phyloP scores from a whole-genome alignment of 352 stramenopile species.

The Lagenidium giganteum region DNA sequence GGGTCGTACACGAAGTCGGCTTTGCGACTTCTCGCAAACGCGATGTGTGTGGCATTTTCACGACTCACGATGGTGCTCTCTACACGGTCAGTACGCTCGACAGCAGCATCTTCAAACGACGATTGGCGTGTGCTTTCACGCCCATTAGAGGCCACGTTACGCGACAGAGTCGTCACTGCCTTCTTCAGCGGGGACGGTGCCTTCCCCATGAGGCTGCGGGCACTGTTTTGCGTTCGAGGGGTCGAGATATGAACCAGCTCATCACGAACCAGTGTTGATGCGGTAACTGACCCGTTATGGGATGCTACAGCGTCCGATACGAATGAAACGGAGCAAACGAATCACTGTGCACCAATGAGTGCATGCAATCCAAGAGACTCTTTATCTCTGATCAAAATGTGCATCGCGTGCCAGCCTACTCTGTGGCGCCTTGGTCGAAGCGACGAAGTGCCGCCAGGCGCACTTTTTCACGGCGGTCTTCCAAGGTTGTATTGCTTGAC shows the following conservation, averaged over 20 bases:
- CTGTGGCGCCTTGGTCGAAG: slow-evolving; percentile 11
- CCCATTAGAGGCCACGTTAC: not conserved
- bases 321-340: no score
- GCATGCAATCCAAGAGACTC: not conserved
- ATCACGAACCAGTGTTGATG: no score
- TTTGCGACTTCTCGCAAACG: slow-evolving; percentile 51
- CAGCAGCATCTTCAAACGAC: slow-evolving; percentile 16
- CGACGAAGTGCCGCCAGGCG: slow-evolving; percentile 40
- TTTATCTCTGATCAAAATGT: not conserved
- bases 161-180: not conserved
- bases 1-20: slow-evolving; percentile 49
- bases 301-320: no score
- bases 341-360: no score
- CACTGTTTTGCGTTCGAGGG: no score
- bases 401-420: slow-evolving; percentile 5
- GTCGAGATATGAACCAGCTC: no score
- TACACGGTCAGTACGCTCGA: slow-evolving; percentile 15
- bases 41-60: slow-evolving; percentile 49
- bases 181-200: no score
- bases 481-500: slow-evolving; percentile 20
- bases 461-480: slow-evolving; percentile 46
- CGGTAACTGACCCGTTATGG: no score
- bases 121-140: slow-evolving; percentile 6
- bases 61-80: slow-evolving; percentile 53
- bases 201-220: no score